Percentiles rank a stretch among this genome's conserved stretches.
phyloP scores from a whole-genome alignment of 2,329 filamentous ascomycete species.

The Fusarium udum region DNA sequence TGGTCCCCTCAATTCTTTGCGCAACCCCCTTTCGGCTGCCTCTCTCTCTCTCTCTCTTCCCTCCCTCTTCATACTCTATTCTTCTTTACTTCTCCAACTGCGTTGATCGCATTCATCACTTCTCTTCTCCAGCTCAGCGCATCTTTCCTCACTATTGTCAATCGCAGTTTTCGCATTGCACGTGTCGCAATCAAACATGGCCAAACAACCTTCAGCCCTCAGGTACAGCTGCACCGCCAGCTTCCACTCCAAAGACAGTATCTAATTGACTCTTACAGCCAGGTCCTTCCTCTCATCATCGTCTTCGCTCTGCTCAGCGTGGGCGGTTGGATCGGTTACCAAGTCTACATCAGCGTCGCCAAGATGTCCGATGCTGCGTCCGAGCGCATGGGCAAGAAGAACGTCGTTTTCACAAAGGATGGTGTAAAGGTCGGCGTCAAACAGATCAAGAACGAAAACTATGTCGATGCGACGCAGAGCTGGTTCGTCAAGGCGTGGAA shows the following conservation, averaged over 20 bases:
- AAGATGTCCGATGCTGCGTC: conserved; percentile 73
- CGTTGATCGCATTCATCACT: conserved; percentile 20
- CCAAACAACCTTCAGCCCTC: conserved; percentile 35
- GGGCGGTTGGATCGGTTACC: conserved; percentile 73
- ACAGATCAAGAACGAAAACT: conserved; percentile 73
- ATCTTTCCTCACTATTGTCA: not conserved
- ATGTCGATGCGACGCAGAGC: conserved; percentile 78
- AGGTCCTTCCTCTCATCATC: conserved; percentile 74
- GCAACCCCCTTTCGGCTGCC: conserved; percentile 24
- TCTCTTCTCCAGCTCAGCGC: not conserved
- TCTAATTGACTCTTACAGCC: conserved; percentile 49
- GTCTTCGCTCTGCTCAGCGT: conserved; percentile 69
- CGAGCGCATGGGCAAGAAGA: conserved; percentile 78
- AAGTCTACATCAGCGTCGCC: conserved; percentile 74
- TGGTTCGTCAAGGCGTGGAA: conserved; percentile 75
- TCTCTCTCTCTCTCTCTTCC: not conserved
- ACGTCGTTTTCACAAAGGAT: conserved; percentile 79
- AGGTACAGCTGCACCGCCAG: conserved; percentile 24
- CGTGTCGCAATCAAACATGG: conserved; percentile 28
- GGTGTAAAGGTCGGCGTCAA: conserved; percentile 77
- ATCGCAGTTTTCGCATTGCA: conserved; percentile 1
- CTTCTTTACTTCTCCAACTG: conserved; percentile 2
- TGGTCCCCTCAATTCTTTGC: conserved; percentile 27
- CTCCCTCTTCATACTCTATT: not conserved
- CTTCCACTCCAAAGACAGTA: not conserved